Evolutionary conservation across 495 filamentous ascomycete species (phyloP), one percentile per base, ranked within the genome.

Genomic region (Rusavskia elegans): DNA sequence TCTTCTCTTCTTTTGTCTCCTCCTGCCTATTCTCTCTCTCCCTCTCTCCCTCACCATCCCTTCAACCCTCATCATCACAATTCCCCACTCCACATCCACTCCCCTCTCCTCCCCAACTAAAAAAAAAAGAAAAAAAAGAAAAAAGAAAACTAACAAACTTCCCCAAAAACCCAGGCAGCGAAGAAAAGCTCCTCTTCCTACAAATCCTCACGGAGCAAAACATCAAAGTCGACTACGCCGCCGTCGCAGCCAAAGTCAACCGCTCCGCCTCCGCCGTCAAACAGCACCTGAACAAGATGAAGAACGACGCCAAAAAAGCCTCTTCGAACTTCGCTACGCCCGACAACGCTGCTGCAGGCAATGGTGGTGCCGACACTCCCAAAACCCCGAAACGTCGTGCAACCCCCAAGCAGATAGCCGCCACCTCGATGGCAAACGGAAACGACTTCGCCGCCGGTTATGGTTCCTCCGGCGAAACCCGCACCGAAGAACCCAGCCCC

Each of bases 261-360:
- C 66, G 65, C 51, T 65, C 60, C 44, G 40, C 45, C n/a, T 57
- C 51, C 16, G 65, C 68, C 11, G 38, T 68, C 14, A 52, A 58
- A 38, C 62, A 65, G 51, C 64, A 59, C 36, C 45, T 69, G 41
- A 54, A 59, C 27, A 59, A 59, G 16, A 38, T 70, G 5, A 52
- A 53, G 42, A 52, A 53, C 37, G 20, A 36, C 3, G 36, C 49
- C 17, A 49, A 48, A 11, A 41, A 46, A 20, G 25, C 30, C 5
- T 25, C n/a, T 16, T 19, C 45, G 25, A 29, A 21, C 1, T 32
- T 9, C 4, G 16, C 27, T 13, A 46, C 8, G 8, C 2, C 14
- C 40, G n/a, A 10, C 40, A 14, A 21, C 9, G 9, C n/a, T 19
- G 20, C n/a, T n/a, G n/a, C n/a, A n/a, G n/a, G n/a, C n/a, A 42